Percentiles rank a stretch among this genome's conserved stretches.
Conservation (phyloP, 2,329 filamentous ascomycete genomes). For the Colletotrichum cuscutae region DNA sequence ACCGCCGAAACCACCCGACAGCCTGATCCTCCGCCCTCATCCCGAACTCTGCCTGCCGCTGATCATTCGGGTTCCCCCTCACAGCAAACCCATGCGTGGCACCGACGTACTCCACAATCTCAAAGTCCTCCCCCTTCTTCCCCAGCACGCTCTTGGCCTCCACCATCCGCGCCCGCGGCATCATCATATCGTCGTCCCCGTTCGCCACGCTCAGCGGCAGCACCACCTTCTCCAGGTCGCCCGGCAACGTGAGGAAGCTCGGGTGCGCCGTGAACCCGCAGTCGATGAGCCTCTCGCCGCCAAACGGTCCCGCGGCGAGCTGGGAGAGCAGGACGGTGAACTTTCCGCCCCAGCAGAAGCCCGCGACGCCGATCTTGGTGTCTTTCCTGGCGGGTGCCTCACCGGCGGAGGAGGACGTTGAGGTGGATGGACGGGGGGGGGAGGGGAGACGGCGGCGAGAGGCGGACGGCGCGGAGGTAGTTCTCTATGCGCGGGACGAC, state of each 20-base stretch:
- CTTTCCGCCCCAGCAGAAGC: slow-evolving; percentile 73
- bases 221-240: slow-evolving; percentile 56
- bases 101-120: slow-evolving; percentile 43
- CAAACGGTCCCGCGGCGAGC: slow-evolving; percentile 34
- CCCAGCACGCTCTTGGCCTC: slow-evolving; percentile 48
- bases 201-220: slow-evolving; percentile 58
- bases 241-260: slow-evolving; percentile 56
- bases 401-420: not conserved
- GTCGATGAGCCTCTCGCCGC: slow-evolving; percentile 55
- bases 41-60: slow-evolving; percentile 38
- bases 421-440: not conserved
- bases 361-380: slow-evolving; percentile 60
- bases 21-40: slow-evolving; percentile 42
- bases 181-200: slow-evolving; percentile 54
- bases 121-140: slow-evolving; percentile 39
- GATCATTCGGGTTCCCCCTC: slow-evolving; percentile 39
- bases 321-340: slow-evolving; percentile 57
- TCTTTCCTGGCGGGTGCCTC: not conserved
- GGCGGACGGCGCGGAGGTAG: slow-evolving; percentile 50
- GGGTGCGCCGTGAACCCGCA: slow-evolving; percentile 65
- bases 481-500: slow-evolving; percentile 46
- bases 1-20: slow-evolving; percentile 42
- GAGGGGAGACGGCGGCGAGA: slow-evolving; percentile 37
- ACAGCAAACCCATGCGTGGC: slow-evolving; percentile 44
- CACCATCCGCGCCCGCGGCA: slow-evolving; percentile 46